phyloP scores from a whole-genome alignment of 1,139 yeast genomes.

The Magnusiomyces suaveolens region DNA sequence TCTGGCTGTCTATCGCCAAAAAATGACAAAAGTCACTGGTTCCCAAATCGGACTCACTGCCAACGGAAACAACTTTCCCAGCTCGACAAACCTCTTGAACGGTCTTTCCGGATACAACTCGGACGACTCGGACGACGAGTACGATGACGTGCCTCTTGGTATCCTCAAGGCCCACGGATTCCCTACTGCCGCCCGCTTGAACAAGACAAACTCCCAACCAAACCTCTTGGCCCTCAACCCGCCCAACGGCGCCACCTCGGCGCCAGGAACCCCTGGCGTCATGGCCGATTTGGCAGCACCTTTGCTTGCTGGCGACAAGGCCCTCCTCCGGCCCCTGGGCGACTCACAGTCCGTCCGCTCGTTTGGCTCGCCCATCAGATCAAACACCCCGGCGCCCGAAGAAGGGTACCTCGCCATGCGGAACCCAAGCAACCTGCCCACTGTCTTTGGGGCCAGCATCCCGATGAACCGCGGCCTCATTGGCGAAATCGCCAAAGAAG shows the following conservation, averaged over 20 bases:
- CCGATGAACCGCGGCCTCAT: slow-evolving; percentile 29
- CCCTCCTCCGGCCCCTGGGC: not conserved
- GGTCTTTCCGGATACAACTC: slow-evolving; percentile 18
- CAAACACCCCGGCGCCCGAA: slow-evolving; percentile 9
- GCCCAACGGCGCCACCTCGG: slow-evolving; percentile 24
- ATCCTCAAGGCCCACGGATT: slow-evolving; percentile 36
- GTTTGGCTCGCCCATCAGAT: slow-evolving; percentile 7
- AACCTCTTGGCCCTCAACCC: not conserved
- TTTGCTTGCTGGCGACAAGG: not conserved
- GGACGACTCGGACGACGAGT: slow-evolving; percentile 30
- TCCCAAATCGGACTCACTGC: slow-evolving; percentile 19
- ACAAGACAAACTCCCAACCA: not conserved
- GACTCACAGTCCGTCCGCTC: slow-evolving; percentile 15
- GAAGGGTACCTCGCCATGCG: slow-evolving; percentile 14
- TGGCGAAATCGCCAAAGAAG: slow-evolving; percentile 35
- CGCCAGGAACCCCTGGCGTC: too few species aligned
- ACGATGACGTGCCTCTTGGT: slow-evolving; percentile 36
- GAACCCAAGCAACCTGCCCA: slow-evolving; percentile 14
- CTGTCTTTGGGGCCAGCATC: not conserved
- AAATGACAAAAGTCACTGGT: slow-evolving; percentile 35
- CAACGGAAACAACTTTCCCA: slow-evolving; percentile 4
- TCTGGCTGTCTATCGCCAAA: slow-evolving; percentile 35
- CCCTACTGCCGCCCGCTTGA: slow-evolving; percentile 21
- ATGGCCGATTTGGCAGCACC: too few species aligned
- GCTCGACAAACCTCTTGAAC: slow-evolving; percentile 17